Conservation (phyloP, 768 basidiomycete genomes). For the Sistotremastrum suecicum region DNA sequence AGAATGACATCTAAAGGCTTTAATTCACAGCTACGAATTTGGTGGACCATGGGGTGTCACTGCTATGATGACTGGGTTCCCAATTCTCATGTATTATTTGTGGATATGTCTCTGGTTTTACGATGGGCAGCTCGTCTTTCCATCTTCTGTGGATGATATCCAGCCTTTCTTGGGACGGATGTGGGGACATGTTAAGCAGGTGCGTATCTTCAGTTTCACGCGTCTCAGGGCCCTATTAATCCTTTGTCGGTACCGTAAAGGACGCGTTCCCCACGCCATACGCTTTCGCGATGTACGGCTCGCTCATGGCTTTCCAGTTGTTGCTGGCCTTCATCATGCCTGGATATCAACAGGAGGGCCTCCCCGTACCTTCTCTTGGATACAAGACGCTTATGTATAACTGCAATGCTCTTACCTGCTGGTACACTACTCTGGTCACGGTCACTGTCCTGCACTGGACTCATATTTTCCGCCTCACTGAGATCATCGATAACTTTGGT, state of each 20-base stretch:
- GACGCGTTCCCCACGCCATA: constrained; percentile 84
- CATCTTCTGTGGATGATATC: constrained; percentile 54
- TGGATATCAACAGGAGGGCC: constrained; percentile 86
- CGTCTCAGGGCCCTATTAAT: not conserved
- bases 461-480: constrained; percentile 77
- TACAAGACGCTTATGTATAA: constrained; percentile 93
- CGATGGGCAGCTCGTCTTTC: constrained; percentile 67
- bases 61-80: constrained; percentile 91
- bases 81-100: constrained; percentile 93
- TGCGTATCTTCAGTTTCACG: constrained; percentile 20
- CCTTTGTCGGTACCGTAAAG: constrained; percentile 24
- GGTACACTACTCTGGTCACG: constrained; percentile 72
- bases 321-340: constrained; percentile 84
- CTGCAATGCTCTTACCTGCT: constrained; percentile 82
- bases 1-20: constrained; percentile 1
- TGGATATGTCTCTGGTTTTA: constrained; percentile 98
- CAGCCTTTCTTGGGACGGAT: constrained; percentile 66
- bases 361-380: constrained; percentile 87
- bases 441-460: constrained; percentile 64
- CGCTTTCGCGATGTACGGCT: constrained; percentile 83
- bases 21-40: constrained; percentile 68
- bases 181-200: constrained; percentile 75
- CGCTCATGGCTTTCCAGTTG: constrained; percentile 80
- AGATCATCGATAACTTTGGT: constrained; percentile 94
- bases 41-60: constrained; percentile 86